phyloP scores from a whole-genome alignment of 2,329 filamentous ascomycete genomes.

The Calonectria hongkongensis region DNA sequence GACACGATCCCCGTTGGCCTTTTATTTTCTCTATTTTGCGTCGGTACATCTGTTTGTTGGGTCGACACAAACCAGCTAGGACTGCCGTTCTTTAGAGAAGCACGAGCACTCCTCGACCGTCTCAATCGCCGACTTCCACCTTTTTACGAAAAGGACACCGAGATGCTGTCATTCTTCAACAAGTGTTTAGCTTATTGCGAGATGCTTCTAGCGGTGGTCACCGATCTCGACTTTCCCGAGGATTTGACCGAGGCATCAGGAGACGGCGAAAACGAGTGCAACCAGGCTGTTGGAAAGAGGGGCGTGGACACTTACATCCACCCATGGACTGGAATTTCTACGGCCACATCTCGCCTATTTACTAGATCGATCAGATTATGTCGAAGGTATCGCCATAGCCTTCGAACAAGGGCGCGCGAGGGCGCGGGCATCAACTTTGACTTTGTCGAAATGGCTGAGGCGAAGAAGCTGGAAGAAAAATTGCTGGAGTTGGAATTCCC shows the following conservation, averaged over 20 bases:
- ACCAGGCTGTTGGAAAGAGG: conserved; percentile 25
- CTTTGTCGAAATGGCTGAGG: conserved; percentile 51
- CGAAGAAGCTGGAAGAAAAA: conserved; percentile 59
- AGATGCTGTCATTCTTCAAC: conserved; percentile 61
- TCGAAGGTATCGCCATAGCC: conserved; percentile 57
- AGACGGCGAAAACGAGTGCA: not conserved
- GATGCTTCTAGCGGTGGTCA: conserved; percentile 63
- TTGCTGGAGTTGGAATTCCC: conserved; percentile 58
- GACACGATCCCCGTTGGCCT: conserved; percentile 58
- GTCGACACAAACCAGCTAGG: conserved; percentile 60
- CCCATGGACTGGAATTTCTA: conserved; percentile 63
- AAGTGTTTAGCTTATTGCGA: conserved; percentile 64
- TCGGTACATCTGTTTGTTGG: conserved; percentile 65
- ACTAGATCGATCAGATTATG: conserved; percentile 60
- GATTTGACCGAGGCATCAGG: not conserved
- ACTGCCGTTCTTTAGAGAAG: conserved; percentile 58
- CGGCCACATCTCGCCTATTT: conserved; percentile 59
- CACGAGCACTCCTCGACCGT: conserved; percentile 52
- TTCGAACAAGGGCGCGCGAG: conserved; percentile 48
- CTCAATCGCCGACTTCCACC: conserved; percentile 48
- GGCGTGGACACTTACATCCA: conserved; percentile 54
- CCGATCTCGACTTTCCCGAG: conserved; percentile 50
- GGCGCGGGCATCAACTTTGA: conserved; percentile 55
- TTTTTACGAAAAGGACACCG: conserved; percentile 48
- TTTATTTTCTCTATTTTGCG: conserved; percentile 62